These are phyloP conservation scores for Creolimax fragrantissima DNA, from an alignment of 78 protist genomes.

Conservation along the genomic window DNA sequence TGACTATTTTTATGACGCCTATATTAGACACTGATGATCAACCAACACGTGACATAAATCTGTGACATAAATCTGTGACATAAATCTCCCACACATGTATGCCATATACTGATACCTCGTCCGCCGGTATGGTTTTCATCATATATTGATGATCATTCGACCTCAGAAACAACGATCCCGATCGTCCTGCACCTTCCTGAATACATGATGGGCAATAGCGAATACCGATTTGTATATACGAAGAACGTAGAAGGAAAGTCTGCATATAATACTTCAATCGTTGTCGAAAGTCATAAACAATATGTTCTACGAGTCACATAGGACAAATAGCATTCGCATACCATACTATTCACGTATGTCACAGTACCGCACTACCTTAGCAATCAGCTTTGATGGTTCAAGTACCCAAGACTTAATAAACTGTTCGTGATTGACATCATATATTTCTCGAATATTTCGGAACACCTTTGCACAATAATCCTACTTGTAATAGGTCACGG, in stretches of 20 bases:
- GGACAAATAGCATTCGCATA: too few species aligned
- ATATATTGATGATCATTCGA: neutral
- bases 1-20: too few species aligned
- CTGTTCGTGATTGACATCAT: neutral
- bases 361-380: too few species aligned
- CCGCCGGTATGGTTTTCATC: constrained; percentile 16
- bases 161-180: constrained; percentile 14
- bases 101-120: neutral
- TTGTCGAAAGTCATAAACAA: too few species aligned
- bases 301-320: too few species aligned
- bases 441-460: neutral
- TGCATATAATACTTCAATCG: too few species aligned
- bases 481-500: neutral
- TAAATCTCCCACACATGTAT: neutral
- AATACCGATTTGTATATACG: too few species aligned
- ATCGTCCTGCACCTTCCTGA: constrained; percentile 30
- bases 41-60: too few species aligned
- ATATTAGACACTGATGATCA: too few species aligned
- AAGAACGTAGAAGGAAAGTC: too few species aligned
- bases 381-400: neutral
- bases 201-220: too few species aligned
- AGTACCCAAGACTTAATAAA: neutral
- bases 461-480: constrained; percentile 7
- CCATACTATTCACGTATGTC: too few species aligned
- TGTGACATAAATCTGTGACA: neutral